These are phyloP conservation scores for Halophytophthora batemanensis DNA, from an alignment of 352 stramenopile genomes.

Conservation along the genomic window DNA sequence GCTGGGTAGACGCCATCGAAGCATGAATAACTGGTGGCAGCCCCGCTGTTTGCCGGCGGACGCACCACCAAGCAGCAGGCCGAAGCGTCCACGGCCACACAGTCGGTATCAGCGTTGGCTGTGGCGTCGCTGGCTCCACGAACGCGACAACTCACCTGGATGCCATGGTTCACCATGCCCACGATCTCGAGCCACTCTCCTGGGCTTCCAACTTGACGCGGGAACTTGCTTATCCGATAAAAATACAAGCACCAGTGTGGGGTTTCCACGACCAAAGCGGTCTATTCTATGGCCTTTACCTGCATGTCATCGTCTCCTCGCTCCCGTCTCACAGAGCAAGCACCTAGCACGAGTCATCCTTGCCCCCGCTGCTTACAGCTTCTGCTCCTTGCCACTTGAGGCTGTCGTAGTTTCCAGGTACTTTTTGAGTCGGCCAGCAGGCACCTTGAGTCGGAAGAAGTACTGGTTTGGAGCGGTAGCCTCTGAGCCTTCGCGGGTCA, in stretches of 20 bases:
- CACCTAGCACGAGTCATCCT: neutral
- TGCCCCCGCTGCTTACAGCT: conserved; percentile 13
- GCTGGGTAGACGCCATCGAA: conserved; percentile 54
- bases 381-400: conserved; percentile 30
- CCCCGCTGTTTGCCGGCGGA: neutral
- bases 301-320: too few species aligned
- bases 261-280: too few species aligned
- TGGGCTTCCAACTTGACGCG: too few species aligned
- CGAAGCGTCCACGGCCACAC: conserved; percentile 13
- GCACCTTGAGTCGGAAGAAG: conserved; percentile 54
- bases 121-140: conserved; percentile 10
- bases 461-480: conserved; percentile 34
- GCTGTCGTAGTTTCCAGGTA: conserved; percentile 57
- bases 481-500: conserved; percentile 48
- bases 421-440: conserved; percentile 39
- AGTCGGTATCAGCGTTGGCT: neutral
- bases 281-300: too few species aligned
- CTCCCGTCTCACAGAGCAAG: neutral
- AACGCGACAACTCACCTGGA: conserved; percentile 70
- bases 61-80: conserved; percentile 5
- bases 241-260: too few species aligned
- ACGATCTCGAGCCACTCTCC: too few species aligned
- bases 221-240: too few species aligned
- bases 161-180: conserved; percentile 30
- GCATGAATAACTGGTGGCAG: conserved; percentile 15